These are phyloP conservation scores for Tricholoma saponaceum DNA, from an alignment of 768 basidiomycete species.

Conservation along the genomic window DNA sequence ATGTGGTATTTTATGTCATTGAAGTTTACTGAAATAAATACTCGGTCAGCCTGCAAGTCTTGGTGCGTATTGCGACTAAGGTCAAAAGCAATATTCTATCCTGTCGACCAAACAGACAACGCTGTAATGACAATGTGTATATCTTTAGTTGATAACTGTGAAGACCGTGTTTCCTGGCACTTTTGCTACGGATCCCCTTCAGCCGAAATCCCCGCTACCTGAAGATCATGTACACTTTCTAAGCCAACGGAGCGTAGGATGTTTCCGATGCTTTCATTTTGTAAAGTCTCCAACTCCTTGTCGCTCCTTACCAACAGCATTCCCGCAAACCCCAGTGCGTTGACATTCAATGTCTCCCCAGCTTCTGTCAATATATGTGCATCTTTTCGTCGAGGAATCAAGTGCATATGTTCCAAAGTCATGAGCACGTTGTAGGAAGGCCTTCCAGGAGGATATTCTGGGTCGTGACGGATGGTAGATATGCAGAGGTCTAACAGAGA, in stretches of 20 bases:
- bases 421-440: constrained; percentile 84
- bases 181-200: constrained; percentile 10
- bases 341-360: constrained; percentile 65
- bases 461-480: constrained; percentile 65
- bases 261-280: constrained; percentile 54
- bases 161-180: background rate
- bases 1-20: constrained; percentile 2
- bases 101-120: background rate
- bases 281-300: constrained; percentile 66
- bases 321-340: constrained; percentile 88
- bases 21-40: constrained; percentile 2
- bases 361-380: constrained; percentile 47
- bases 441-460: constrained; percentile 54
- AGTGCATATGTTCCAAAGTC: constrained; percentile 78
- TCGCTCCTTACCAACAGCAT: constrained; percentile 85
- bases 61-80: constrained; percentile 82
- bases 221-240: constrained; percentile 63
- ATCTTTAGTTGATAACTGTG: background rate
- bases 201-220: constrained; percentile 43
- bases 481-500: constrained; percentile 73
- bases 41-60: constrained; percentile 65
- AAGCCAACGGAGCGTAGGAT: constrained; percentile 65
- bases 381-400: constrained; percentile 77
- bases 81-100: background rate
- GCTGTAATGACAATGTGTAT: background rate